Evolutionary conservation across 2,329 filamentous ascomycete genomes (phyloP), one percentile per base, ranked within the genome.

Genomic region (Fusarium nurragi): DNA sequence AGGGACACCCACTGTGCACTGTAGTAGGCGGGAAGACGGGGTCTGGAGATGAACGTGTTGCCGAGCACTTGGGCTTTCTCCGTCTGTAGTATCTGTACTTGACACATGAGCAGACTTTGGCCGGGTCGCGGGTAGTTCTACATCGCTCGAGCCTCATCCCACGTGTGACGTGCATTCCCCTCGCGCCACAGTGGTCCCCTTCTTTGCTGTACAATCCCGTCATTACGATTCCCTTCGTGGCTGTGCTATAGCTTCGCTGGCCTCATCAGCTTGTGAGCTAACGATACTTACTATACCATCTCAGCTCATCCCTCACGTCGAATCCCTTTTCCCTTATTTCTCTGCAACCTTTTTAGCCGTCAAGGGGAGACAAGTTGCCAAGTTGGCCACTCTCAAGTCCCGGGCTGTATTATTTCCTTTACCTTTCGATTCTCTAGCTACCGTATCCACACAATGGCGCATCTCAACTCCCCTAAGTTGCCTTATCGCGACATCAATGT

Each of bases 401-500:
- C 50, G 37, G 60, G 60, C 64, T 53, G 36, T 41, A 47, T 30
- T 57, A n/a, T 51, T 49, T 48, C 19, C 43, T 38, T 45, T 40
- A 40, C 39, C 40, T 28, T 53, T 50, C 28, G 40, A 40, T 41
- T 52, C 64, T 65, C 32, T 50, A 61, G 53, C 57, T 67, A 59
- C 37, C 32, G 32, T 30, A 54, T 30, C 45, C 59, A 49, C 54
- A 56, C 50, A 51, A 81, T 81, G 79, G 76, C 77, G 56, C 74
- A 77, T 54, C 69, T 78, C 34, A 73, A 74, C 34, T 70, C 71
- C 51, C 67, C 75, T 47, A 75, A 77, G 67, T 78, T 87, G 69
- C 95, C 94, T 21, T 99, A 94, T 80, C 88, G 94, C 76, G 95
- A 99, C 83, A 96, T 98, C 83, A 99, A 98, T 78, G 88, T 99